Conservation (phyloP, 169 alveolate species). For the Plasmodium berghei region DNA sequence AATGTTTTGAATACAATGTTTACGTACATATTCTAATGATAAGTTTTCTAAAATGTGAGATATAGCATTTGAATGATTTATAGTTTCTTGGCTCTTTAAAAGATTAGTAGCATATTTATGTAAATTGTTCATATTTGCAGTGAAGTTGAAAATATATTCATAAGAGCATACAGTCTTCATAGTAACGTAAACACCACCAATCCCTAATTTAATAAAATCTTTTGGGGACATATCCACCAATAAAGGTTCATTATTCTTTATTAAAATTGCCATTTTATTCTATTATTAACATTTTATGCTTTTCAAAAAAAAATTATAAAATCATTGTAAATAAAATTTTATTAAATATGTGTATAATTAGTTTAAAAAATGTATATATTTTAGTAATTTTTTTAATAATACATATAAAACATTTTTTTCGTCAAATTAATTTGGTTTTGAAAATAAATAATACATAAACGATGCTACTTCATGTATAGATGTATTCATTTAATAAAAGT, state of each 20-base stretch:
- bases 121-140: conserved; percentile 59
- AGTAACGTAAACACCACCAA: conserved; percentile 59
- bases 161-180: conserved; percentile 57
- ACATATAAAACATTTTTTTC: too few relatives aligned
- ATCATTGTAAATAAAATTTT: too few relatives aligned
- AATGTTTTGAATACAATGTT: conserved; percentile 20
- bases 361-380: too few relatives aligned
- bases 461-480: too few relatives aligned
- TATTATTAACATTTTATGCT: neutral
- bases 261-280: conserved; percentile 60
- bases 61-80: conserved; percentile 15
- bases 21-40: conserved; percentile 48
- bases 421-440: too few relatives aligned
- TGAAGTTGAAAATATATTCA: conserved; percentile 60
- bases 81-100: conserved; percentile 38
- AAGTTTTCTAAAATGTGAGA: conserved; percentile 37
- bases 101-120: conserved; percentile 25
- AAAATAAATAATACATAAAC: too few relatives aligned
- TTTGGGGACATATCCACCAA: conserved; percentile 37
- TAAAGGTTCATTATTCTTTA: conserved; percentile 30
- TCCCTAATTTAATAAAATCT: conserved; percentile 59
- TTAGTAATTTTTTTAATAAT: too few relatives aligned
- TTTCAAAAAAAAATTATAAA: neutral
- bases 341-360: too few relatives aligned
- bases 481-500: too few relatives aligned